Base-by-base conservation (phyloP, 116 monocot species). In the Posidonia oceanica region DNA sequence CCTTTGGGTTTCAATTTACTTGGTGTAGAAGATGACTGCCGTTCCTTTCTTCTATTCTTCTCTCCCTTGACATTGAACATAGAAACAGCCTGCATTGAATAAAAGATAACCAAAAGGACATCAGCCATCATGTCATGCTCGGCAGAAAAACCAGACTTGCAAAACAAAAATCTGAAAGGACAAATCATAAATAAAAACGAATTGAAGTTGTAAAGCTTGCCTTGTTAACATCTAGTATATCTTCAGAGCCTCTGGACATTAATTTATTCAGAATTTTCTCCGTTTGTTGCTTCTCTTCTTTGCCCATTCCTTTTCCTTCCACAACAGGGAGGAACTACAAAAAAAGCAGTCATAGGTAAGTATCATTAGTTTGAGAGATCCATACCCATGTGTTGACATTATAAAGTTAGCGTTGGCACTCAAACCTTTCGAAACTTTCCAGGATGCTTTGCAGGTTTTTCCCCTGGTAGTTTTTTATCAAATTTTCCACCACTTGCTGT, bases 401-500 rank as follows among this genome's bases (percentile, higher is more conserved):
- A 12, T 12, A 48, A 48, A 48, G 11, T 48, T 48, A 48, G 48
- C 48, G 0, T 48, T 48, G 48, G 48, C 8, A 48, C 48, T 48
- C 13, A 38, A 72, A 89, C 96, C 96, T 91, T 91, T 56, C 96
- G 73, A 58, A 78, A 81, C 48, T 97, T 97, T 51, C 92, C 96
- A 29, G 75, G 14, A 74, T 96, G 88, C 78, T 96, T 96, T 17
- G 82, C 70, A 60, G 96, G 89, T 79, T 91, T 87, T 78, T 97
- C 91, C 41, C 96, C 96, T 4, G 85, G 83, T 15, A 97, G 58
- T 54, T 97, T 97, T 71, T 87, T 87, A 70, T 97, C 96, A 74
- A 97, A 97, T 76, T 97, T 91, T 20, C 96, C 96, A 67, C 75
- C 80, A 72, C 89, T 91, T 55, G 96, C 96, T 4, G 96, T 97